These are phyloP conservation scores for Gaeumannomyces tritici DNA, from an alignment of 2,329 filamentous ascomycete genomes.

Conservation along the genomic window DNA sequence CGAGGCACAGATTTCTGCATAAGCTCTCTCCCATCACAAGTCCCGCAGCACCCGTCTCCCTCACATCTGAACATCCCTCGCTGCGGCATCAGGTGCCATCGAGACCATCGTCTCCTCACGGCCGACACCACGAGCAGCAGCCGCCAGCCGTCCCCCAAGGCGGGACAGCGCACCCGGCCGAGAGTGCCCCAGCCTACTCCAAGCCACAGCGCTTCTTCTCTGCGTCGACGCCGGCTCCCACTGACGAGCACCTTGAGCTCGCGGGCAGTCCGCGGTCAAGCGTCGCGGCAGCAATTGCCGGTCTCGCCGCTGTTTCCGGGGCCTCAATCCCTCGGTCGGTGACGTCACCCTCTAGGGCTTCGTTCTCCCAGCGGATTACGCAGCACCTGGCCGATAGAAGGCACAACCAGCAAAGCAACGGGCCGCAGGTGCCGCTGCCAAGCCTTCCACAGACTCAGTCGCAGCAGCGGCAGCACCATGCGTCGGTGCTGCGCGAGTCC, in stretches of 20 bases:
- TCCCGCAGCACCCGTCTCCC: not conserved
- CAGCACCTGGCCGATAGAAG: not conserved
- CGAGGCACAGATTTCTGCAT: not conserved
- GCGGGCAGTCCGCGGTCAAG: not conserved
- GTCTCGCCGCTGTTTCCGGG: slow-evolving; percentile 2
- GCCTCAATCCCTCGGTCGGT: slow-evolving; percentile 2
- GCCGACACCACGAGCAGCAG: not conserved
- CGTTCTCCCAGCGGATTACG: not conserved
- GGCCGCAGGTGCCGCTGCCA: not conserved
- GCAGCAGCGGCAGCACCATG: slow-evolving; percentile 21
- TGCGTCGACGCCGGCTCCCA: not conserved
- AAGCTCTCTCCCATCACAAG: not conserved
- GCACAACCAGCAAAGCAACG: not conserved
- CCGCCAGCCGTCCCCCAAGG: not conserved
- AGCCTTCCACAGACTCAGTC: slow-evolving; percentile 5
- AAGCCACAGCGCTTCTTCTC: not conserved
- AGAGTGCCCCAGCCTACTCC: not conserved
- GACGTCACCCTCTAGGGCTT: slow-evolving; percentile 1
- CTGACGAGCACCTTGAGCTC: not conserved
- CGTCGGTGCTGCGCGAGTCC: slow-evolving; percentile 21
- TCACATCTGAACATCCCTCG: not conserved
- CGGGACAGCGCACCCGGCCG: not conserved
- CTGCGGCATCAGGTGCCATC: not conserved
- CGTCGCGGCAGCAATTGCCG: slow-evolving; percentile 1
- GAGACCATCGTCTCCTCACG: not conserved